Conservation (phyloP, 345 rosid genomes). For the Brassica rapa region DNA sequence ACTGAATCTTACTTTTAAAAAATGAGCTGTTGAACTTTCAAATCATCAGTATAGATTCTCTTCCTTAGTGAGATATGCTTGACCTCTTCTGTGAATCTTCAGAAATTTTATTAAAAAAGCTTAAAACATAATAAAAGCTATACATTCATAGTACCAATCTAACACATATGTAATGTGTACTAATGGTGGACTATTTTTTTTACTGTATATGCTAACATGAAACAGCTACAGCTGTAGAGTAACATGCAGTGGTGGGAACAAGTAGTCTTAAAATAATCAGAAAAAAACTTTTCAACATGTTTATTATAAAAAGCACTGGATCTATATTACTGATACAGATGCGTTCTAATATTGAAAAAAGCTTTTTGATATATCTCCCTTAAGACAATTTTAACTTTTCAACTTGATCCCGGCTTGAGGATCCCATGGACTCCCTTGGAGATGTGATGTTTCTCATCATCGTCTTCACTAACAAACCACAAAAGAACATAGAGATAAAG, state of each 20-base stretch:
- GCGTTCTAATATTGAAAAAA: neutral
- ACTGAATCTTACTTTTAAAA: neutral
- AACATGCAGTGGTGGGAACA: slow-evolving; percentile 7
- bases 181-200: neutral
- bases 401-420: neutral
- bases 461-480: neutral
- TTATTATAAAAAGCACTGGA: neutral
- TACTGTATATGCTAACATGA: neutral
- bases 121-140: neutral
- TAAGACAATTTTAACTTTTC: neutral
- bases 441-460: neutral
- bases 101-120: neutral
- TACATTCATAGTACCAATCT: neutral
- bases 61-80: neutral
- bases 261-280: slow-evolving; percentile 6
- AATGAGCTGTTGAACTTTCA: neutral
- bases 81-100: neutral
- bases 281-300: neutral
- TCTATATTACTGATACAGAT: neutral
- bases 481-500: neutral
- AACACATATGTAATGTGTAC: neutral
- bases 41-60: neutral
- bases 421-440: neutral
- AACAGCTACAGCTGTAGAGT: slow-evolving; percentile 13
- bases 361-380: neutral